A percentile compares a stretch with the other conserved stretches of the same genome.
phyloP scores from a whole-genome alignment of 202 grass and related monocot genomes.

The Brachypodium distachyon region DNA sequence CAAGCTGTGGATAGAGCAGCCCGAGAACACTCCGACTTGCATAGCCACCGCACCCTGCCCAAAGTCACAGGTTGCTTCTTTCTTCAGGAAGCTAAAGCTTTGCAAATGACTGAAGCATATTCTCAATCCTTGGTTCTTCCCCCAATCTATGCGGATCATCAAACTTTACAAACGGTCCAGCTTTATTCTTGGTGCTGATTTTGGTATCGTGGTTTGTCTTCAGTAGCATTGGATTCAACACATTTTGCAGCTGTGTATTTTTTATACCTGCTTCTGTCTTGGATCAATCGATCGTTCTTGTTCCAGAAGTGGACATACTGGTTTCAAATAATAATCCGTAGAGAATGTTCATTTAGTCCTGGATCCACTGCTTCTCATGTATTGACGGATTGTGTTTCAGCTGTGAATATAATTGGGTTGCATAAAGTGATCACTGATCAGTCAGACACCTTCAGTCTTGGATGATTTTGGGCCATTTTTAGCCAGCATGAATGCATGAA shows the following conservation, averaged over 20 bases:
- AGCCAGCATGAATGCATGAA: neutral
- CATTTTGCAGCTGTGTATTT: neutral
- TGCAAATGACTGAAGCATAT: conserved; percentile 45
- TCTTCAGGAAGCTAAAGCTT: conserved; percentile 97
- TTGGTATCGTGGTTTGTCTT: neutral
- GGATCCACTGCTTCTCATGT: neutral
- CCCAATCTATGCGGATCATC: neutral
- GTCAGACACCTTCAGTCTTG: neutral
- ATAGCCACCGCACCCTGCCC: conserved; percentile 70
- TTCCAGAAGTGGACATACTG: neutral
- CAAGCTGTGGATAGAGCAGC: conserved; percentile 85
- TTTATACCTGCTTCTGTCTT: neutral
- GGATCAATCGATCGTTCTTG: neutral
- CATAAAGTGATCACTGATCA: neutral
- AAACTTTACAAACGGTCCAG: neutral
- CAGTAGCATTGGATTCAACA: neutral
- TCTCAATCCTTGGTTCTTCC: neutral
- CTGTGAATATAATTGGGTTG: neutral
- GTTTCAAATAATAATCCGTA: neutral
- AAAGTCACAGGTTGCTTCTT: conserved; percentile 59
- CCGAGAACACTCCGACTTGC: conserved; percentile 77
- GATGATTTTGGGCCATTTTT: neutral
- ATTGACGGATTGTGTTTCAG: neutral
- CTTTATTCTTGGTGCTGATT: neutral
- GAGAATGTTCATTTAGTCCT: neutral